Percentiles rank a stretch among this genome's conserved stretches.
These are phyloP conservation scores for Kwoniella newhampshirensis DNA, from an alignment of 768 basidiomycete genomes.

Conservation along the genomic window DNA sequence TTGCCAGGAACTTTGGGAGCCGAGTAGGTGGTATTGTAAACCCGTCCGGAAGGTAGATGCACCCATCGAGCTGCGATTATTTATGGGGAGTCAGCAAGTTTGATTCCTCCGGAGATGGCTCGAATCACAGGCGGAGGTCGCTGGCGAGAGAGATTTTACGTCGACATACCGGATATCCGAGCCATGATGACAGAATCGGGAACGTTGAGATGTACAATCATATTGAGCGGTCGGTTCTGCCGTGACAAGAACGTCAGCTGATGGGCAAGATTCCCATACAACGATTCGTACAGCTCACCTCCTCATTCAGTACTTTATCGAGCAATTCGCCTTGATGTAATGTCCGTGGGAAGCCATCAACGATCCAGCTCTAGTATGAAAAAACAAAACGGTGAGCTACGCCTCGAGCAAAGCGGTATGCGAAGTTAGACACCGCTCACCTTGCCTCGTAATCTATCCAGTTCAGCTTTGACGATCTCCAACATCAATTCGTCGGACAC, in stretches of 20 bases:
- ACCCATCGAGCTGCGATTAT: slow-evolving; percentile 51
- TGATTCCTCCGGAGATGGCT: no score
- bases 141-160: not conserved
- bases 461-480: slow-evolving; percentile 48
- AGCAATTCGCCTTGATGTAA: slow-evolving; percentile 52
- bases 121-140: no score
- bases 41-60: slow-evolving; percentile 52
- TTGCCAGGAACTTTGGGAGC: slow-evolving; percentile 48
- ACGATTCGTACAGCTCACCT: slow-evolving; percentile 32
- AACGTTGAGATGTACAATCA: slow-evolving; percentile 54
- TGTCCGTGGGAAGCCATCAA: slow-evolving; percentile 54
- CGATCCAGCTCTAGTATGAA: slow-evolving; percentile 54
- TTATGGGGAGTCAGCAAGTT: not conserved
- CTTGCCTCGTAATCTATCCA: slow-evolving; percentile 50
- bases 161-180: slow-evolving; percentile 48
- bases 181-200: slow-evolving; percentile 53
- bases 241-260: not conserved
- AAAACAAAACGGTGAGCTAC: no score
- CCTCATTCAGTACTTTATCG: slow-evolving; percentile 46
- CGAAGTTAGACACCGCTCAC: slow-evolving; percentile 19
- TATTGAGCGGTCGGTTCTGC: slow-evolving; percentile 52
- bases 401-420: slow-evolving; percentile 5
- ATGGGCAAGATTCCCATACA: not conserved
- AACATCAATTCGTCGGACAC: slow-evolving; percentile 53
- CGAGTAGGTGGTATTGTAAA: slow-evolving; percentile 53